phyloP scores from a whole-genome alignment of 2,329 filamentous ascomycete species.

The Thelonectria olida region DNA sequence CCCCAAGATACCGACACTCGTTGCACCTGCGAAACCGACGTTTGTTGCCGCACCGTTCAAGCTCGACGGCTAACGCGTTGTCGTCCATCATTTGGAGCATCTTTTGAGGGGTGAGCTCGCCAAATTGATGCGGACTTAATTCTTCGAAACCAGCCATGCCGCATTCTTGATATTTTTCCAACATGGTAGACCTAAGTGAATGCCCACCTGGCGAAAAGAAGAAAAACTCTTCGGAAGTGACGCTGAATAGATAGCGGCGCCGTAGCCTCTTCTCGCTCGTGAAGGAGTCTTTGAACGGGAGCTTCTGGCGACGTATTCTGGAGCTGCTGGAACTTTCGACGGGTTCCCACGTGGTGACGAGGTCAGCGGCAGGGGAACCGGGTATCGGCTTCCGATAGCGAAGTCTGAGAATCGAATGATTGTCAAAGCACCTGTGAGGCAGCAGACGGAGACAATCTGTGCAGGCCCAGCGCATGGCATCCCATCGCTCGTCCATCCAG shows the following conservation, averaged over 20 bases:
- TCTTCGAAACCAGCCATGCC: background rate
- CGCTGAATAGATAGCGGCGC: background rate
- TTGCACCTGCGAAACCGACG: slow-evolving; percentile 15
- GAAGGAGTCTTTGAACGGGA: background rate
- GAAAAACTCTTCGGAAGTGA: background rate
- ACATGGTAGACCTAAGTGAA: too few relatives aligned
- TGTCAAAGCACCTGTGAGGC: slow-evolving; percentile 17
- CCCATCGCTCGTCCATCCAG: slow-evolving; percentile 3
- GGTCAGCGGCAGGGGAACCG: background rate
- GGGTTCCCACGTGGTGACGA: slow-evolving; percentile 21
- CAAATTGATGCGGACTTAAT: background rate
- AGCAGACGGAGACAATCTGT: slow-evolving; percentile 25
- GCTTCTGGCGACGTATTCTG: background rate
- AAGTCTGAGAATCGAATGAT: slow-evolving; percentile 9
- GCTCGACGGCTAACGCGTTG: background rate
- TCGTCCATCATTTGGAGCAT: background rate
- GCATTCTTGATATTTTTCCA: background rate
- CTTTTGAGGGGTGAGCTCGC: background rate
- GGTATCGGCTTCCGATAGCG: slow-evolving; percentile 24
- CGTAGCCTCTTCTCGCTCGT: background rate
- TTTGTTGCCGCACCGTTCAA: slow-evolving; percentile 6
- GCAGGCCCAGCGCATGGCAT: slow-evolving; percentile 26
- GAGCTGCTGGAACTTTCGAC: too few relatives aligned
- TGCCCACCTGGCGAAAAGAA: too few relatives aligned
- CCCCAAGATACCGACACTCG: slow-evolving; percentile 20